Percentiles rank a stretch among this genome's conserved stretches.
Evolutionary conservation across 164 flowering plant genomes (phyloP).

Genomic region (Tetrastigma voinierianum): DNA sequence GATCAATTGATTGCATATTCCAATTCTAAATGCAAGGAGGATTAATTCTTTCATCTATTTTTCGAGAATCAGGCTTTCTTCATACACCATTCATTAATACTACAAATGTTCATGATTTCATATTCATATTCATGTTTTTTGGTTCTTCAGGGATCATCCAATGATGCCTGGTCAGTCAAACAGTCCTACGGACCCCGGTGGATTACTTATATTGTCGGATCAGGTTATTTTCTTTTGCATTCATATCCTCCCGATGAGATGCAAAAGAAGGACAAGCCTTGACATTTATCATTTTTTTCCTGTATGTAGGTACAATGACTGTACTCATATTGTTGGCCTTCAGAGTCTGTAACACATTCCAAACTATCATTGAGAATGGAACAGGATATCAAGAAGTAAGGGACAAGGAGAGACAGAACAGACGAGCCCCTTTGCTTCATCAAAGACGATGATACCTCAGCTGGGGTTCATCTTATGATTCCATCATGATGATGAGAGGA

Average conservation of each 20-base stretch:
- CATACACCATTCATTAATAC: neutral
- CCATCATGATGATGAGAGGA: constrained; percentile 34
- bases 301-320: constrained; percentile 30
- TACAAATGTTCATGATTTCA: neutral
- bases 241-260: neutral
- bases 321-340: constrained; percentile 24
- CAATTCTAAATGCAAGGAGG: neutral
- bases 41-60: neutral
- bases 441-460: constrained; percentile 42
- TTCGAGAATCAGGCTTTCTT: neutral
- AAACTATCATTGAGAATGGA: constrained; percentile 9
- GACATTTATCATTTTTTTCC: neutral
- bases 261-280: neutral
- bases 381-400: constrained; percentile 7
- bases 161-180: constrained; percentile 27
- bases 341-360: constrained; percentile 21
- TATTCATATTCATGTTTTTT: neutral
- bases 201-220: constrained; percentile 35
- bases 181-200: constrained; percentile 39
- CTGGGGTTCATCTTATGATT: constrained; percentile 47
- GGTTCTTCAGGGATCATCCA: constrained; percentile 22
- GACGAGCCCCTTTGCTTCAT: constrained; percentile 26
- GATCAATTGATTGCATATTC: neutral
- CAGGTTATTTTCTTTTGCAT: constrained; percentile 23
- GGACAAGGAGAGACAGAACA: constrained; percentile 12